A percentile compares a stretch with the other conserved stretches of the same genome.
These are phyloP conservation scores for Mycena leptocephala DNA, from an alignment of 768 basidiomycete species.

Conservation along the genomic window DNA sequence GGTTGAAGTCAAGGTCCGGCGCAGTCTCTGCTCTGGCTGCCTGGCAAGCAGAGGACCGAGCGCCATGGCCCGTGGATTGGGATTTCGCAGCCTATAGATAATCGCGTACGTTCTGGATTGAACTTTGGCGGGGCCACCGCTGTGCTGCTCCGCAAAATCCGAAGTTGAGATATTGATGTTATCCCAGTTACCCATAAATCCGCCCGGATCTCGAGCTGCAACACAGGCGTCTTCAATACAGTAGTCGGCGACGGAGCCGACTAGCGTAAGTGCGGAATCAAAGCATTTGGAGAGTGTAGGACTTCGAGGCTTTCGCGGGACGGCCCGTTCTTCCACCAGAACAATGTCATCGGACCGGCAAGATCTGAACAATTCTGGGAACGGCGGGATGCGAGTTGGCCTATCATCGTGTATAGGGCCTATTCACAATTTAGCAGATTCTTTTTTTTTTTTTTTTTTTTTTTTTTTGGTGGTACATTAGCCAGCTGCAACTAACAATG, in stretches of 20 bases:
- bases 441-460: no score
- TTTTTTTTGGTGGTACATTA: no score
- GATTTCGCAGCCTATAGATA: constrained; percentile 46
- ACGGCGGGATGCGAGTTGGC: background rate
- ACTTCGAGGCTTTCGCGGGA: background rate
- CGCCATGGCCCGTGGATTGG: constrained; percentile 38
- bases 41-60: constrained; percentile 41
- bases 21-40: constrained; percentile 8
- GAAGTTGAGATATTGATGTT: background rate
- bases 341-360: background rate
- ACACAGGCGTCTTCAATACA: no score
- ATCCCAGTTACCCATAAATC: constrained; percentile 7
- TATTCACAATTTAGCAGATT: background rate
- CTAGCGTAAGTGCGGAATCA: background rate
- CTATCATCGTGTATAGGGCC: constrained; percentile 1
- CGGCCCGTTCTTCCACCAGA: constrained; percentile 2
- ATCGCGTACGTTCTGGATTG: constrained; percentile 49
- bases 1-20: constrained; percentile 27
- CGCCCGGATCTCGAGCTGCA: no score
- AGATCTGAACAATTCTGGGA: background rate
- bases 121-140: background rate
- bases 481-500: no score
- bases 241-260: background rate
- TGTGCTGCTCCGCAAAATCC: constrained; percentile 4
- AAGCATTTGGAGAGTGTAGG: constrained; percentile 14